Percentiles rank a stretch among this genome's conserved stretches.
phyloP scores from a whole-genome alignment of 1,284 basidiomycete genomes.

The Sporisorium iseilematis-ciliati region DNA sequence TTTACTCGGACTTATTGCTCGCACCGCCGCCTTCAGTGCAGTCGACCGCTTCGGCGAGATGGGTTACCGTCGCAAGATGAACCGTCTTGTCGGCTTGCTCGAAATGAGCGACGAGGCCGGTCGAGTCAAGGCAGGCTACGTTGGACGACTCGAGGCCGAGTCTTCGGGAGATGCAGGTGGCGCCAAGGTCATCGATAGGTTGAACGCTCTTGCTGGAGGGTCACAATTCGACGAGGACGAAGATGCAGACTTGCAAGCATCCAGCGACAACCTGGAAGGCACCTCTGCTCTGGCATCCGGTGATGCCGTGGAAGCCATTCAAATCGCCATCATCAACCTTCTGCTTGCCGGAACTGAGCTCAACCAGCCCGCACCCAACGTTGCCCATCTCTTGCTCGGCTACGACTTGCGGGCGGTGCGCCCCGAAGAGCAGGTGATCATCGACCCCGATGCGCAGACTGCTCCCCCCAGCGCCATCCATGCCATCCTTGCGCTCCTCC shows the following conservation, averaged over 20 bases:
- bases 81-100: constrained; percentile 80
- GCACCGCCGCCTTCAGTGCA: constrained; percentile 73
- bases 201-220: constrained; percentile 70
- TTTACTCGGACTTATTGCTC: constrained; percentile 78
- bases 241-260: constrained; percentile 74
- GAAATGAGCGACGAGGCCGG: constrained; percentile 86
- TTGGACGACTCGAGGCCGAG: constrained; percentile 76
- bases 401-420: constrained; percentile 76
- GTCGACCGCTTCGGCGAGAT: constrained; percentile 74
- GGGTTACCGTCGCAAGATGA: constrained; percentile 71
- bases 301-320: constrained; percentile 76
- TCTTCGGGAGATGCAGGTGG: constrained; percentile 56
- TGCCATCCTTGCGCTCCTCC: constrained; percentile 75
- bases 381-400: constrained; percentile 87
- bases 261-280: constrained; percentile 70
- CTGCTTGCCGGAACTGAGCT: constrained; percentile 82
- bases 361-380: constrained; percentile 80
- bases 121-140: constrained; percentile 85
- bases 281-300: constrained; percentile 66
- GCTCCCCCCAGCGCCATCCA: constrained; percentile 75
- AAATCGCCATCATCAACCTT: constrained; percentile 85
- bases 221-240: constrained; percentile 72
- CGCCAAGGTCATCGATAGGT: constrained; percentile 61
- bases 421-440: constrained; percentile 72
- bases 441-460: constrained; percentile 71